These are phyloP conservation scores for Dactylis glomerata DNA, from an alignment of 176 grass and related monocot species.

Conservation along the genomic window DNA sequence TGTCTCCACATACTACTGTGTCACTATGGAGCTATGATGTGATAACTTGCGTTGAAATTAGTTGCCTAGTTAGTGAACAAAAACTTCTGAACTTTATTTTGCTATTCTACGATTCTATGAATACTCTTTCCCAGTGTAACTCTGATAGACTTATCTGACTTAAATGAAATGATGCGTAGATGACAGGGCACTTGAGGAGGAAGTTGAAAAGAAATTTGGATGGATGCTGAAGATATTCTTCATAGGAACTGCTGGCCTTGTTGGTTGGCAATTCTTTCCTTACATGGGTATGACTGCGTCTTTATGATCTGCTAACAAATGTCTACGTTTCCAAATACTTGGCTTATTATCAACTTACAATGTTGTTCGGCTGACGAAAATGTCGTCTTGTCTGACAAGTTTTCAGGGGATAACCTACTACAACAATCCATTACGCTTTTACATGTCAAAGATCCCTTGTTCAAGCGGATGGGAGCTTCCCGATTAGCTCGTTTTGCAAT, in stretches of 20 bases:
- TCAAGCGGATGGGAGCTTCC: constrained; percentile 90
- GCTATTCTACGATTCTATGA: not conserved
- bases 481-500: constrained; percentile 79
- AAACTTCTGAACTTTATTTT: not conserved
- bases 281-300: constrained; percentile 71
- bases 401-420: constrained; percentile 86
- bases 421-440: constrained; percentile 88
- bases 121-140: not conserved
- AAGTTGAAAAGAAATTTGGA: constrained; percentile 80
- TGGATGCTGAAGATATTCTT: constrained; percentile 94
- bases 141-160: constrained; percentile 7
- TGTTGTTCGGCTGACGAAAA: constrained; percentile 25
- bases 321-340: not conserved
- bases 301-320: not conserved
- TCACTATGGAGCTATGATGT: not conserved
- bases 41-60: not conserved
- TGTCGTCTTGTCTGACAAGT: constrained; percentile 31
- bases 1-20: not conserved
- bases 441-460: constrained; percentile 87
- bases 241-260: constrained; percentile 67
- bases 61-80: not conserved
- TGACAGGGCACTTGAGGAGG: constrained; percentile 85
- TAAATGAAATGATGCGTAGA: constrained; percentile 40
- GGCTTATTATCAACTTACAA: not conserved
- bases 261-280: constrained; percentile 88